phyloP scores from a whole-genome alignment of 495 filamentous ascomycete species.

The Entonaema liquescens region DNA sequence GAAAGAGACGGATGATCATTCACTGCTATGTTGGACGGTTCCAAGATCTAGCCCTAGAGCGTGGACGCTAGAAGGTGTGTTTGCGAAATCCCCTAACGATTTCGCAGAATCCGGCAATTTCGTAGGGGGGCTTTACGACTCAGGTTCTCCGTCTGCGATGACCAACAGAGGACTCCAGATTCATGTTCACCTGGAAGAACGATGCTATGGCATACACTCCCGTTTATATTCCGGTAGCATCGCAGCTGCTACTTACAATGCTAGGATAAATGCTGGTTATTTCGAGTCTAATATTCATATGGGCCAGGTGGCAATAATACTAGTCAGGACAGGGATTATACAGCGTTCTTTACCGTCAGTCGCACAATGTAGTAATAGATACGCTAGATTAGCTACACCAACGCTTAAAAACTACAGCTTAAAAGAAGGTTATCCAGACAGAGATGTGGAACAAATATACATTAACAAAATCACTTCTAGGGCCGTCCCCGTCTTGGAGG shows the following conservation, averaged over 20 bases:
- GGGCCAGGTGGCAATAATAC: constrained; percentile 9
- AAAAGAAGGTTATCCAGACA: too few relatives aligned
- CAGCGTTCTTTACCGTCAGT: not conserved
- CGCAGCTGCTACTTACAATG: constrained; percentile 2
- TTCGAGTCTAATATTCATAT: not conserved
- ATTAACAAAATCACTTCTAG: constrained; percentile 19
- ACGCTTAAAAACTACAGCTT: not conserved
- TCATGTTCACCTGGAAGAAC: not conserved
- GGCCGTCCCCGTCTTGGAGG: constrained; percentile 9
- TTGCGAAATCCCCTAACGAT: constrained; percentile 32
- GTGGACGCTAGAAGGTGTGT: constrained; percentile 29
- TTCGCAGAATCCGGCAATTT: constrained; percentile 14
- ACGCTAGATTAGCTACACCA: constrained; percentile 20
- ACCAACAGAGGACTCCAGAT: constrained; percentile 31
- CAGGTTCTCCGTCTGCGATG: constrained; percentile 15
- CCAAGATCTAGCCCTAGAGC: constrained; percentile 8
- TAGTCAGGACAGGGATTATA: constrained; percentile 7
- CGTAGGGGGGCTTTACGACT: not conserved
- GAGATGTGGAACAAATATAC: constrained; percentile 9
- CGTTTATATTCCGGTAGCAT: constrained; percentile 6
- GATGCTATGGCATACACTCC: not conserved
- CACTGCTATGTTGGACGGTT: constrained; percentile 44
- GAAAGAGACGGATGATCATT: constrained; percentile 43
- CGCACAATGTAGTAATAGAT: not conserved
- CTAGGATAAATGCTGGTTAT: not conserved